Evolutionary conservation across 805 yeast species (phyloP), one percentile per base, ranked within the genome.

Genomic region (Hanseniaspora occidentalis): DNA sequence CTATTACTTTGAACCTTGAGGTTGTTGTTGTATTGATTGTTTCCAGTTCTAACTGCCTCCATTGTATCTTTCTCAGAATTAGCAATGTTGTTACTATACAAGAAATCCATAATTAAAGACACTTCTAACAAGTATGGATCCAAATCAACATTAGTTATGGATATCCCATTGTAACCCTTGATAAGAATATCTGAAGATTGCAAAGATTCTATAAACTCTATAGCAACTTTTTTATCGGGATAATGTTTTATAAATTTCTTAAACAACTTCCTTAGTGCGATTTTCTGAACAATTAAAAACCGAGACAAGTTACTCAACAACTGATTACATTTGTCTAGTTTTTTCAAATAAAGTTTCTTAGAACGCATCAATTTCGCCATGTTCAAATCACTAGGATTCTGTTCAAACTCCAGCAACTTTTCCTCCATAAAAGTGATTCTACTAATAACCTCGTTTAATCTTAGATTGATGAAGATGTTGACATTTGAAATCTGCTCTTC

Each of bases 181-280:
- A 31, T 40, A 14, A 48, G 44, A 24, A 45, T 50, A 2, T 49
- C 42, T 17, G 47, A 47, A 10, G 39, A 22, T 29, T 46, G 46
- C 4, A 56, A 31, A 1, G 29, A 31, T 3, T 47, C 40, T 4
- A 56, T 40, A 31, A 45, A 49, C 4, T 31, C 40, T 19, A 41
- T 36, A 2, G 55, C 48, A 5, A 24, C 37, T 20, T 31, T 35
- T 4, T 48, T 50, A 37, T 39, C 38, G 9, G 54, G 54, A 42
- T 49, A 52, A 40, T 54, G 50, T 22, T 51, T 49, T 7, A 44
- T 35, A 16, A 57, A 69, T 52, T 77, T 77, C 57, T 77, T 76
- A 49, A 76, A 67, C 42, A 77, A 64, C 58, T 77, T 78, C 49
- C 70, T 66, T 11, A 73, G 53, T 8, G 82, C 83, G 23, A 77